Conservation (phyloP, 1,139 yeast genomes). For the Scheffersomyces titani region DNA sequence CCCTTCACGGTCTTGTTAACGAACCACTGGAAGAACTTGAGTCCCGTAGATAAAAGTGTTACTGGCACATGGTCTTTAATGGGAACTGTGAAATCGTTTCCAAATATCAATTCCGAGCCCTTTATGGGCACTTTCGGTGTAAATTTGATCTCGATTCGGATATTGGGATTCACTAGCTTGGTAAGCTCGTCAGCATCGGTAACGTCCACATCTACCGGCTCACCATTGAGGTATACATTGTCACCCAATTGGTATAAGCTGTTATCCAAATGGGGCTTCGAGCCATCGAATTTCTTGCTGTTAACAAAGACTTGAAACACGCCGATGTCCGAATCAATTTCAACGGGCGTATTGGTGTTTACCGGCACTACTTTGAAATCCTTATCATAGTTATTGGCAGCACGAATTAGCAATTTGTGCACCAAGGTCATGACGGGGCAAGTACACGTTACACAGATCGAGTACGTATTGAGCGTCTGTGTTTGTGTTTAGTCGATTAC, state of each 20-base stretch:
- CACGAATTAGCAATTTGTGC: slow-evolving; percentile 39
- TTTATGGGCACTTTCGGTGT: slow-evolving; percentile 41
- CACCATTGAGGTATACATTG: slow-evolving; percentile 28
- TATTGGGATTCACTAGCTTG: slow-evolving; percentile 24
- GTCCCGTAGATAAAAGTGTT: slow-evolving; percentile 41
- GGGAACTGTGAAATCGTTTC: slow-evolving; percentile 68
- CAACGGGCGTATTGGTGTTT: slow-evolving; percentile 39
- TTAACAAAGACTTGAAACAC: slow-evolving; percentile 37
- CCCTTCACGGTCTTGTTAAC: slow-evolving; percentile 67
- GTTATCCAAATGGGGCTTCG: slow-evolving; percentile 35
- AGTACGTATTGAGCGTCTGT: not conserved
- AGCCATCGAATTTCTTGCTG: slow-evolving; percentile 50
- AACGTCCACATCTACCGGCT: slow-evolving; percentile 13
- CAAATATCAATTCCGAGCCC: slow-evolving; percentile 60
- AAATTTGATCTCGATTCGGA: slow-evolving; percentile 38
- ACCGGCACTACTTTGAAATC: slow-evolving; percentile 42
- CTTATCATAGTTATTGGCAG: slow-evolving; percentile 29
- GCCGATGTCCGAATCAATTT: slow-evolving; percentile 41
- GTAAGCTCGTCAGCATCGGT: slow-evolving; percentile 6
- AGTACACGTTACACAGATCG: not conserved
- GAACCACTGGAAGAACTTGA: slow-evolving; percentile 58
- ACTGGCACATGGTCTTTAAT: slow-evolving; percentile 62
- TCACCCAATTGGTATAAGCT: slow-evolving; percentile 38
- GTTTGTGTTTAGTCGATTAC: not conserved
- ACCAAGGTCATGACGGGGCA: slow-evolving; percentile 17